Evolutionary conservation across 2,329 filamentous ascomycete species (phyloP), one percentile per base, ranked within the genome.

Genomic region (Scedosporium apiospermum): DNA sequence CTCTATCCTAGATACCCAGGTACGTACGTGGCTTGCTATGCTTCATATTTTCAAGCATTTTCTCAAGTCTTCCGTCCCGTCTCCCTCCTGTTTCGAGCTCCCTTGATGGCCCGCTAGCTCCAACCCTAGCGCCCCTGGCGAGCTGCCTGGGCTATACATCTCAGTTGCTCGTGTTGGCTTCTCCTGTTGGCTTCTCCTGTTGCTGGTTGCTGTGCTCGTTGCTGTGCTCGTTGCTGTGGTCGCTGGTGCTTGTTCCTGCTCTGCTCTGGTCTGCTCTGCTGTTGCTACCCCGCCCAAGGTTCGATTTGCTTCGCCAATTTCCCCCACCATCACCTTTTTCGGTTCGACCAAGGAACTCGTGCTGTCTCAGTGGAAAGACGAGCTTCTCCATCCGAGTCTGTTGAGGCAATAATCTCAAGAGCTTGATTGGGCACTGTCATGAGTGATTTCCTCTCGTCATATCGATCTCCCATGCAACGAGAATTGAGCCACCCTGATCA

Each of bases 401-500:
- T 65, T 67, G 67, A 68, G 67, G 65, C 66, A 68, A 68, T 68
- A 67, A 66, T 67, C 42, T 61, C 62, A 58, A 30, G 46, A 64
- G 34, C 51, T 62, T 44, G 60, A 59, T 53, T 61, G 59, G 59
- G 27, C 44, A 18, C 26, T 14, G 41, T 18, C 51, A 9, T 61
- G 59, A 61, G 59, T 51, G 59, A 61, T 61, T 61, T 61, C 58
- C 58, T 34, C 55, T 14, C 34, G 30, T 49, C 38, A 46, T 21
- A 16, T 49, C 38, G 41, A 23, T 51, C n/a, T 61, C 55, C 21
- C 41, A 23, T 60, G 7, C 30, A 61, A 34, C 27, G 57, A 34
- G 51, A 64, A 62, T 62, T 64, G 61, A 64, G 55, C 58, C 57
- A 57, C 30, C 59, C 49, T 58, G 57, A 34, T 55, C 51, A 27